A percentile compares a stretch with the other conserved stretches of the same genome.
Evolutionary conservation across 1,139 yeast genomes (phyloP).

Genomic region (Pichia sp.): DNA sequence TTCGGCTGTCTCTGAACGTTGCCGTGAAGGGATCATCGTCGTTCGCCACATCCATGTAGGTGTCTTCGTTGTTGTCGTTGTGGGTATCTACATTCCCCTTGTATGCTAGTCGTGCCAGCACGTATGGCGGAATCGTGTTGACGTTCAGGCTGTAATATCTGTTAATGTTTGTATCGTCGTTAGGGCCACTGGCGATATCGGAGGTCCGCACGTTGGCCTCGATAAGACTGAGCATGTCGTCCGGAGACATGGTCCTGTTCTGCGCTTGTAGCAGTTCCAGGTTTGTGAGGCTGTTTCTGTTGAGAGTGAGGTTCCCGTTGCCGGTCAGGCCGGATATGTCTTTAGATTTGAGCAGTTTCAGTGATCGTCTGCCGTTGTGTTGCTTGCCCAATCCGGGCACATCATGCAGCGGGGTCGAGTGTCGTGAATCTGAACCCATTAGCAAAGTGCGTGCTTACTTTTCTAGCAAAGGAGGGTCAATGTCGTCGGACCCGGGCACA

Average conservation of each 20-base stretch:
- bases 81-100: constrained; percentile 26
- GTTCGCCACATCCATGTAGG: constrained; percentile 2
- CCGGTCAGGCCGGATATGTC: too few relatives aligned
- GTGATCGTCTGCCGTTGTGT: not conserved
- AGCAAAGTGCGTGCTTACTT: not conserved
- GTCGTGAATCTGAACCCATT: constrained; percentile 3
- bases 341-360: not conserved
- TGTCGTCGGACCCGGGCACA: not conserved
- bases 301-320: not conserved
- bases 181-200: not conserved
- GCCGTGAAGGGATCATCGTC: constrained; percentile 28
- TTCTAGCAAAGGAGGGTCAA: not conserved
- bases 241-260: constrained; percentile 1
- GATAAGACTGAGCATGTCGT: not conserved
- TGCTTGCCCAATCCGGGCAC: not conserved
- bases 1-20: constrained; percentile 21
- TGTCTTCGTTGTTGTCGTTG: constrained; percentile 28
- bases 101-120: constrained; percentile 49
- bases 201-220: constrained; percentile 1
- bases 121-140: constrained; percentile 48
- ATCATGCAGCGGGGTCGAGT: not conserved
- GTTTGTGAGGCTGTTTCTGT: not conserved
- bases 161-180: constrained; percentile 5
- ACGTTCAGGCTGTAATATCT: constrained; percentile 10
- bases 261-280: not conserved